Evolutionary conservation across 2,329 filamentous ascomycete genomes (phyloP).

Genomic region (Coniochaeta sp.): DNA sequence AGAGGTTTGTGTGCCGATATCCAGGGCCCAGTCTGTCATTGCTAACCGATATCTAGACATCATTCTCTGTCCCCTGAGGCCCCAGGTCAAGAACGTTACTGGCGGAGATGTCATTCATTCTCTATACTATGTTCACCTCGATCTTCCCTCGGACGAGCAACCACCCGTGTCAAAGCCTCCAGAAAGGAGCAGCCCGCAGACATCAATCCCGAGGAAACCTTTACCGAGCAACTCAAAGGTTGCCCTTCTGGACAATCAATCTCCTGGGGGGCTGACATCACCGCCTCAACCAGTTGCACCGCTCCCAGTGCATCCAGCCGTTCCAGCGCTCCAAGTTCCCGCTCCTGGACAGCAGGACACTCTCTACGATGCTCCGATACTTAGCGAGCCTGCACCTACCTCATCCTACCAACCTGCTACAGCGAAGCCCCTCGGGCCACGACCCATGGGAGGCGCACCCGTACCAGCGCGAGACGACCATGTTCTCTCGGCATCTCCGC

Average conservation of each 20-base stretch:
- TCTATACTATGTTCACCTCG: conserved; percentile 85
- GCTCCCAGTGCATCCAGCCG: neutral
- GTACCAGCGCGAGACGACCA: conserved; percentile 4
- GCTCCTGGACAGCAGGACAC: neutral
- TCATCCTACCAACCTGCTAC: neutral
- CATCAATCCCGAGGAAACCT: conserved; percentile 45
- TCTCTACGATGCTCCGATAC: neutral
- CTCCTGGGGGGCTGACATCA: neutral
- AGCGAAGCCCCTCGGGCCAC: conserved; percentile 8
- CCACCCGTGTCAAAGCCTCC: conserved; percentile 21
- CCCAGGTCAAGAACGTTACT: conserved; percentile 81
- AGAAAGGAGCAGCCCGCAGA: conserved; percentile 24
- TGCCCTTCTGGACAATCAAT: neutral
- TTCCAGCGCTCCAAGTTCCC: neutral
- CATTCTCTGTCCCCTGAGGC: conserved; percentile 86
- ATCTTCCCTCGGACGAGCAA: conserved; percentile 50
- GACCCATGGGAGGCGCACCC: conserved; percentile 6
- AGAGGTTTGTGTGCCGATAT: conserved; percentile 52
- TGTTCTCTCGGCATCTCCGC: neutral
- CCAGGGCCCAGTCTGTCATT: conserved; percentile 4
- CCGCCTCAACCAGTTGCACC: neutral
- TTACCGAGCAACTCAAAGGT: conserved; percentile 28
- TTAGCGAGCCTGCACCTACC: neutral
- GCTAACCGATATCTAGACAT: conserved; percentile 53
- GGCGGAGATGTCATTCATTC: conserved; percentile 79